Base-by-base conservation (phyloP, 306 rosid species). In the Dicorynia guianensis region DNA sequence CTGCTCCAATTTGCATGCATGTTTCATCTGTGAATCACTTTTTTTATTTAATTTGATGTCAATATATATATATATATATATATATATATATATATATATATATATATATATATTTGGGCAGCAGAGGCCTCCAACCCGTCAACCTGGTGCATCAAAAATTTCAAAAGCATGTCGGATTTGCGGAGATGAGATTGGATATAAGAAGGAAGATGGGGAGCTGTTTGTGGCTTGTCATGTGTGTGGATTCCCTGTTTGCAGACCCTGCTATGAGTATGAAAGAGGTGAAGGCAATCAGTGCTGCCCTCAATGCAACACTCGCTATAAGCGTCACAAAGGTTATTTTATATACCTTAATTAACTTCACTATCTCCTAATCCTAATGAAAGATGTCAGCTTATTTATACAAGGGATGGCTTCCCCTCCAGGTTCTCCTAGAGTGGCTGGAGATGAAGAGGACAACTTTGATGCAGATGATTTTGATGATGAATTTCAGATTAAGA, bases 231-330 rank as follows among this genome's bases (percentile, higher is more conserved):
- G 99, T 71, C 88, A 81, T 68, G 89, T 84, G 68, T 96, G 99
- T 68, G 82, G 82, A 39, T 96, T 95, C 66, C 99, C 99, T 0
- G 99, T 92, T 67, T 96, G 98, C 39, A 79, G 82, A 19, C 97
- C 99, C 33, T 96, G 99, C 71, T 96, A 92, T 40, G 97, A 89
- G 33, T 92, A 96, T 58, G 97, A 96, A 72, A 87, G 99, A 79
- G 89, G 97, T 69, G 99, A 96, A 81, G 99, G 99, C 25, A 87
- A 79, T 53, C 96, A 89, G 80, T 75, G 81, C 59, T 96, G 99
- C 52, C 98, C 99, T 49, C 97, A 96, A 71, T 92, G 99, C 85
- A 96, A 85, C 78, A 84, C 89, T 42, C 97, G 92, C 75, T 92
- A 96, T 56, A 92, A 86, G 86, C 99, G 96, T 54, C 98, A 89